These are phyloP conservation scores for Avicennia marina DNA, from an alignment of 257 asterid genomes.

Conservation along the genomic window DNA sequence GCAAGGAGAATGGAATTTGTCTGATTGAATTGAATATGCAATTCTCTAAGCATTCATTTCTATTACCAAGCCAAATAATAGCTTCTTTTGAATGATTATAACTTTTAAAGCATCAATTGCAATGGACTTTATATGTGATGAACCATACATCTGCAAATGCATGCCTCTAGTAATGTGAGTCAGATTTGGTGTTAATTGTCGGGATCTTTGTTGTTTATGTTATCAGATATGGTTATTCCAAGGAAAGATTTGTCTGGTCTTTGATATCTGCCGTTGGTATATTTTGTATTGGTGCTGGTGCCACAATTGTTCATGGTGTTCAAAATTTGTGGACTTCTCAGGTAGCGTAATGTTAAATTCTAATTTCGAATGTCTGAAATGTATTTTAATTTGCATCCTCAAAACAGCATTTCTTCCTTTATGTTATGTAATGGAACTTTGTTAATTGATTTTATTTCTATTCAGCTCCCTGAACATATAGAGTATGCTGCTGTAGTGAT, in stretches of 20 bases:
- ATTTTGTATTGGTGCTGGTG: constrained; percentile 97
- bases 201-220: constrained; percentile 22
- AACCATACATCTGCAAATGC: background rate
- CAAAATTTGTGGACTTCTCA: constrained; percentile 86
- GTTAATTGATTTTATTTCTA: constrained; percentile 26
- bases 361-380: constrained; percentile 9
- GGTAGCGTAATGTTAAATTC: constrained; percentile 37
- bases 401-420: constrained; percentile 14
- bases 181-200: background rate
- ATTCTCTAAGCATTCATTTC: background rate
- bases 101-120: constrained; percentile 5
- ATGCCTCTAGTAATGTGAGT: constrained; percentile 2
- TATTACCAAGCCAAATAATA: background rate
- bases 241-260: constrained; percentile 98
- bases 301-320: constrained; percentile 89
- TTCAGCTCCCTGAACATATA: constrained; percentile 87
- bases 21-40: background rate
- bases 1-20: background rate
- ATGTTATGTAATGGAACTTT: constrained; percentile 12
- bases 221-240: constrained; percentile 90
- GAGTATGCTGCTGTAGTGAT: constrained; percentile 92
- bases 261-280: constrained; percentile 98
- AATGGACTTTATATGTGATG: constrained; percentile 6
- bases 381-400: background rate
- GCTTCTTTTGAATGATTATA: background rate